A percentile compares a stretch with the other conserved stretches of the same genome.
Conservation (phyloP, 306 rosid genomes). For the Pterocarpus santalinus region DNA sequence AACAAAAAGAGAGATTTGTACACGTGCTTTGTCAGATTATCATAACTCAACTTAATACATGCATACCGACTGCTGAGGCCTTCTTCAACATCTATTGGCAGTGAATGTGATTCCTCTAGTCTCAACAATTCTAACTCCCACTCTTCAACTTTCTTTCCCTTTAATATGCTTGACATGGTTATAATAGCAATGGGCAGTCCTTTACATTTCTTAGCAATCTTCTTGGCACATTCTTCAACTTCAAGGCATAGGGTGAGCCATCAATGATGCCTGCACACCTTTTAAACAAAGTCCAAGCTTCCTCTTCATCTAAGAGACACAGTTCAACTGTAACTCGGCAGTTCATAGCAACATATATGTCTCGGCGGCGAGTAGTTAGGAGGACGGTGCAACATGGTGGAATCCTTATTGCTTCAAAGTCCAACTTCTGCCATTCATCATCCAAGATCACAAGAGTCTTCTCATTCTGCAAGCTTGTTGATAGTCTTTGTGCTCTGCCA, state of each 20-base stretch:
- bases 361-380: conserved; percentile 4
- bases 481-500: conserved; percentile 1
- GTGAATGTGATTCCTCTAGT: not conserved
- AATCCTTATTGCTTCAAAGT: conserved; percentile 25
- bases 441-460: conserved; percentile 42
- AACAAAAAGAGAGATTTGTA: conserved; percentile 12
- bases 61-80: not conserved
- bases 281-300: conserved; percentile 25
- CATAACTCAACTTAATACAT: conserved; percentile 26
- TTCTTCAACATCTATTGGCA: not conserved
- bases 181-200: conserved; percentile 39
- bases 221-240: not conserved
- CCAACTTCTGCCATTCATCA: conserved; percentile 13
- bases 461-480: not conserved
- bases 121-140: conserved; percentile 9
- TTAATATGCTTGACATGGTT: conserved; percentile 24
- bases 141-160: not conserved
- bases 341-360: not conserved
- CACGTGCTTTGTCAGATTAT: not conserved
- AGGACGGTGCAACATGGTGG: conserved; percentile 12
- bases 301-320: not conserved
- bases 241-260: not conserved
- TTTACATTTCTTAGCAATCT: conserved; percentile 15
- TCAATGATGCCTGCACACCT: not conserved
- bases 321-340: not conserved